Base-by-base conservation (phyloP, 2,329 filamentous ascomycete species). In the Exophiala lecanii-corni region DNA sequence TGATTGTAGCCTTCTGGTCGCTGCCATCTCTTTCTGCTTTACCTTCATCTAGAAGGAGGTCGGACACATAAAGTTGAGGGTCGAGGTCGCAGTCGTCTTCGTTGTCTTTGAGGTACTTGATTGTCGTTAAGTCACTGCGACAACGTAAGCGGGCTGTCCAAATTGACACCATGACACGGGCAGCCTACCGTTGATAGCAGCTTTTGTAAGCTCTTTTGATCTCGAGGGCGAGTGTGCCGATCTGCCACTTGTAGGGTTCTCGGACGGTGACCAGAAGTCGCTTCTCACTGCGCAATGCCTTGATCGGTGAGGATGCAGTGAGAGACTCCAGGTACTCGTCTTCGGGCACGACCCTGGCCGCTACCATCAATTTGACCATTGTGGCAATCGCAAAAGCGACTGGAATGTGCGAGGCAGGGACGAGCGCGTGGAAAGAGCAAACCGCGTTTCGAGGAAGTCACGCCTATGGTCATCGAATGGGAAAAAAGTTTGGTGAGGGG, bases 61-160 rank as follows among this genome's bases (percentile, higher is more conserved):
- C 55, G 9, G 50, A 48, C n/a, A 56, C 47, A 9, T 39, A 53
- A 2, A 46, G 39, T 36, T 55, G 48, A 13, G 49, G 52, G 41
- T 56, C 54, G 26, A 57, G 50, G 34, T 56, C 54, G 48, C 43
- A 49, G 30, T 57, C 55, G 36, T 56, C 50, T 34, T 51, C 44
- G 36, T 28, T 32, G 36, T 57, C 55, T 36, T 56, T 57, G 16
- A 57, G 43, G 35, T 55, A 55, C 34, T 57, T 57, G 50, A 57
- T 49, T 13, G 43, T 45, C 5, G 51, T 47, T 15, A 57, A 39
- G 3, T 51, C 45, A 23, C 55, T 57, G 41, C 19, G 33, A 19
- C 7, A 18, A 12, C 9, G n/a, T 16, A 19, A 39, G 43, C 32
- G 44, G 45, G 38, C 6, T 4, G n/a, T 3, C 32, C 16, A 17